Percentiles rank a stretch among this genome's conserved stretches.
Evolutionary conservation across 2,329 filamentous ascomycete species (phyloP).

Genomic region (Boeremia lycopersici): DNA sequence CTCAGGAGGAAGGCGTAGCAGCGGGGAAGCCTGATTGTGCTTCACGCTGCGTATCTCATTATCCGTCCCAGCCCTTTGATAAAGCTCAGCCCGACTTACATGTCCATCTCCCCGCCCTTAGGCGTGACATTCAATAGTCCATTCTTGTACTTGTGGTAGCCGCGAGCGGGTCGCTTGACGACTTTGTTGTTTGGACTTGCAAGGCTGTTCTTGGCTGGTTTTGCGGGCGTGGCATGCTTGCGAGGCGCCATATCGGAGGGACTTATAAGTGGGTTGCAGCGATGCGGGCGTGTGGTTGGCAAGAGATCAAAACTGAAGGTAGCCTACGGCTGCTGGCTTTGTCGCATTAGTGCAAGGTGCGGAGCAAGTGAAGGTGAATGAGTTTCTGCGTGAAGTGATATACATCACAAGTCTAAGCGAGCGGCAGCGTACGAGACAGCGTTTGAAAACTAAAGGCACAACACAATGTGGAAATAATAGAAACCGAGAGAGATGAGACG

Average conservation of each 20-base stretch:
- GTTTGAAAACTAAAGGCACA: too few species aligned
- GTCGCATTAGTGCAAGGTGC: background rate
- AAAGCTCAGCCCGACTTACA: background rate
- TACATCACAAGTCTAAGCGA: background rate
- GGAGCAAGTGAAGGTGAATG: background rate
- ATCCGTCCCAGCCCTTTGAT: background rate
- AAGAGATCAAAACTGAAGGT: background rate
- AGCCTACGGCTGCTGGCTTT: background rate
- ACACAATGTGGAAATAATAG: too few species aligned
- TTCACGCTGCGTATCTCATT: slow-evolving; percentile 7
- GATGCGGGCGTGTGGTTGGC: background rate
- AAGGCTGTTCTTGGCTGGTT: background rate
- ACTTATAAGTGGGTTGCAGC: background rate
- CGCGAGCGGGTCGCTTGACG: background rate
- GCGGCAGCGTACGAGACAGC: too few species aligned
- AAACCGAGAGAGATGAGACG: too few species aligned
- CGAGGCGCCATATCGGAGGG: background rate
- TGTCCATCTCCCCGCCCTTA: background rate
- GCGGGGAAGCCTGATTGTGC: slow-evolving; percentile 14
- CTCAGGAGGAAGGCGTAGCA: slow-evolving; percentile 23
- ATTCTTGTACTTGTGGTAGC: slow-evolving; percentile 1
- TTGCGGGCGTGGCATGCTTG: background rate
- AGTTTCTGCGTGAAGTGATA: background rate
- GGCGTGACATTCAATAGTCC: background rate
- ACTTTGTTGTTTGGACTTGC: background rate